These are phyloP conservation scores for Dalbergia cochinchinensis DNA, from an alignment of 306 rosid genomes.

Conservation along the genomic window DNA sequence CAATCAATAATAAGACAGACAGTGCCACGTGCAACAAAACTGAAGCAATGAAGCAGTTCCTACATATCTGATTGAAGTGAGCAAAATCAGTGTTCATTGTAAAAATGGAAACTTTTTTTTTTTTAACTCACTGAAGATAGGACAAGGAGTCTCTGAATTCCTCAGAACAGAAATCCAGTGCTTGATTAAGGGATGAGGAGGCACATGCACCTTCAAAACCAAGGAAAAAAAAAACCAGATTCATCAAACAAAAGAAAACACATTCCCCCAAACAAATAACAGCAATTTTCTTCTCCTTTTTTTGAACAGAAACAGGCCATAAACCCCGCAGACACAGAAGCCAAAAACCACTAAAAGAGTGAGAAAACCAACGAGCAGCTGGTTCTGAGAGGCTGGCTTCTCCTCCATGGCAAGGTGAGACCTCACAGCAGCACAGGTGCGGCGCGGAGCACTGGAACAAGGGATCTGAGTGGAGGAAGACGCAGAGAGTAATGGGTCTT, in stretches of 20 bases:
- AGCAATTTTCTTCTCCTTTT: background rate
- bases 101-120: background rate
- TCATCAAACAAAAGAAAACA: background rate
- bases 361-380: constrained; percentile 51
- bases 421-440: constrained; percentile 45
- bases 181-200: constrained; percentile 71
- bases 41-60: background rate
- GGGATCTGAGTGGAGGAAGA: background rate
- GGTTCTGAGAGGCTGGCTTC: constrained; percentile 56
- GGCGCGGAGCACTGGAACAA: constrained; percentile 46
- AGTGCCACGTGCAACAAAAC: background rate
- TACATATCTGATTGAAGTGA: background rate
- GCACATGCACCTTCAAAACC: constrained; percentile 65
- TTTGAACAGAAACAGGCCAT: background rate
- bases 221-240: background rate
- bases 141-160: constrained; percentile 71
- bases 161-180: constrained; percentile 84
- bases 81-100: background rate
- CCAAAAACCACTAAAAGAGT: background rate
- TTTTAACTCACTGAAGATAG: constrained; percentile 64
- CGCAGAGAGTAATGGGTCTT: background rate
- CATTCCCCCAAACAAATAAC: background rate
- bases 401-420: constrained; percentile 61
- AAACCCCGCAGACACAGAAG: constrained; percentile 6
- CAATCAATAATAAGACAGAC: no score